phyloP scores from a whole-genome alignment of 257 asterid species.

The Coffea canephora region DNA sequence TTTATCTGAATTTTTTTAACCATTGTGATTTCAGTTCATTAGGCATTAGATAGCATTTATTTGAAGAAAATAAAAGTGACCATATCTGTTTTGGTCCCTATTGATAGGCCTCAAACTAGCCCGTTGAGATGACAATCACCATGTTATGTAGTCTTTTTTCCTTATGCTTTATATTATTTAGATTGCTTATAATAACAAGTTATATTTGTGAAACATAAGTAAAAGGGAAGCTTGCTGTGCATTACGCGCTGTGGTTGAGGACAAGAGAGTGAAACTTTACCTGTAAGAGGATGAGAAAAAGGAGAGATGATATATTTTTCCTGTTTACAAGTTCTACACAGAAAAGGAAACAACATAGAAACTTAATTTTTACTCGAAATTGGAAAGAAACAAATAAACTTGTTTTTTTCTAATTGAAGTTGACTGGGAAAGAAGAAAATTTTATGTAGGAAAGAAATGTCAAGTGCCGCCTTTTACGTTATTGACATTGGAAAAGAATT shows the following conservation, averaged over 20 bases:
- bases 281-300: neutral
- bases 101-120: neutral
- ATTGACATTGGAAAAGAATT: neutral
- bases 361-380: neutral
- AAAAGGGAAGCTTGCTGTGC: neutral
- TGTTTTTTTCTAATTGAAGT: neutral
- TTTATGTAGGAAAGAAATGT: neutral
- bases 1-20: neutral
- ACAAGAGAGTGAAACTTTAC: neutral
- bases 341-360: neutral
- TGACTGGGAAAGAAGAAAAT: neutral
- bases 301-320: neutral
- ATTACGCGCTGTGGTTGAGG: neutral
- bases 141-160: neutral
- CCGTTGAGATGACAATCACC: neutral
- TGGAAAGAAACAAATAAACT: neutral
- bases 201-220: neutral
- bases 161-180: neutral
- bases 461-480: neutral
- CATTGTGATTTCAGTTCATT: neutral
- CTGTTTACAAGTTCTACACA: neutral
- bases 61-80: neutral
- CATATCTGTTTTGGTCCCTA: neutral
- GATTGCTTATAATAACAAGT: neutral
- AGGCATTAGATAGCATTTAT: neutral